A percentile compares a stretch with the other conserved stretches of the same genome.
phyloP scores from a whole-genome alignment of 2,329 filamentous ascomycete genomes.

The Myrmaecium sp. region DNA sequence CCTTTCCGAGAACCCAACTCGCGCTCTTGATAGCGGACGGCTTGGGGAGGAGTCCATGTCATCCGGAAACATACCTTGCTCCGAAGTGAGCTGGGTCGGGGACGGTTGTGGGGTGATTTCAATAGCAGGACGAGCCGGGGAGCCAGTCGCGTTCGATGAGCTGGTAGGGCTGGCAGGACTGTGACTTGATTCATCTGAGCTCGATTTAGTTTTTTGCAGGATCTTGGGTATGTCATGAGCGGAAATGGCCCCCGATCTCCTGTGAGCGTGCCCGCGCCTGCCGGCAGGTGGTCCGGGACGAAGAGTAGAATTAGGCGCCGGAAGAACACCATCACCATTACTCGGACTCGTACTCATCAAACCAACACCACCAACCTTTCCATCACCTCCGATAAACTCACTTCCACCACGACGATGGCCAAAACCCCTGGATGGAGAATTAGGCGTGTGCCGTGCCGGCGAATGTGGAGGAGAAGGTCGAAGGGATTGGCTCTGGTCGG shows the following conservation, averaged over 20 bases:
- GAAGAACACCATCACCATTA: slow-evolving; percentile 43
- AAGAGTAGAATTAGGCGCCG: slow-evolving; percentile 34
- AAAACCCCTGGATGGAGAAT: slow-evolving; percentile 34
- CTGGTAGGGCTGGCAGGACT: slow-evolving; percentile 25
- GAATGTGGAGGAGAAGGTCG: slow-evolving; percentile 21
- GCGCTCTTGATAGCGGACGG: slow-evolving; percentile 35
- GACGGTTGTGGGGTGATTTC: slow-evolving; percentile 23
- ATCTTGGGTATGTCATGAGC: slow-evolving; percentile 66
- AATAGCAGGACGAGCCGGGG: slow-evolving; percentile 15
- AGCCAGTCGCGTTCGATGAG: background rate
- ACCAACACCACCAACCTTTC: slow-evolving; percentile 31
- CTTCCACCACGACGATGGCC: slow-evolving; percentile 65
- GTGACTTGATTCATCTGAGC: slow-evolving; percentile 35
- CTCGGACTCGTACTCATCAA: slow-evolving; percentile 54
- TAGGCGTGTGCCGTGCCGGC: slow-evolving; percentile 17
- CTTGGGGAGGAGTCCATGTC: slow-evolving; percentile 16
- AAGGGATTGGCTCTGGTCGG: slow-evolving; percentile 3
- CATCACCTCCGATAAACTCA: slow-evolving; percentile 68
- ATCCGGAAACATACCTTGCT: slow-evolving; percentile 11
- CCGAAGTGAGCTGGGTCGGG: slow-evolving; percentile 7
- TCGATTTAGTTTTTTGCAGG: slow-evolving; percentile 32
- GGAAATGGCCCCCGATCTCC: slow-evolving; percentile 67
- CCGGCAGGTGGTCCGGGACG: slow-evolving; percentile 32
- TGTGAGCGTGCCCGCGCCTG: slow-evolving; percentile 59
- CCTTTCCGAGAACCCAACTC: slow-evolving; percentile 71